These are phyloP conservation scores for Vigna radiata DNA, from an alignment of 306 rosid species.

Conservation along the genomic window DNA sequence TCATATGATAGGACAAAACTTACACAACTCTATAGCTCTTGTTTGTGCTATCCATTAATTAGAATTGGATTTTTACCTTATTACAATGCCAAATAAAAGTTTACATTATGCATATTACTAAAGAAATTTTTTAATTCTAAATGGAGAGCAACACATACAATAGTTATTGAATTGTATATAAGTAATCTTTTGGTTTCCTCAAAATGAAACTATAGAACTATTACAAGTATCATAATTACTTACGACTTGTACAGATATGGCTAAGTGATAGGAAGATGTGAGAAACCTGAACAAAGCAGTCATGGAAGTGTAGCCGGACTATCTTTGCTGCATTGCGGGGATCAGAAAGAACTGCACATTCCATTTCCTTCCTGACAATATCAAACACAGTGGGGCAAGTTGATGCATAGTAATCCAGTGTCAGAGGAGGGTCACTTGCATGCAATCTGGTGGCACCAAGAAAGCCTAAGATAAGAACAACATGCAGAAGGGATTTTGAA, in stretches of 20 bases:
- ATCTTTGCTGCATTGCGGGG: conserved; percentile 74
- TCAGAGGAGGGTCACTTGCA: conserved; percentile 67
- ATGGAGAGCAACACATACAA: not conserved
- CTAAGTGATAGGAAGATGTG: too few species aligned
- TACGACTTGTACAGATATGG: not conserved
- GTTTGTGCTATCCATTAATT: too few species aligned
- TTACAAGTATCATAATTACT: not conserved
- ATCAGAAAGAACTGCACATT: conserved; percentile 72
- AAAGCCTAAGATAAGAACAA: conserved; percentile 46
- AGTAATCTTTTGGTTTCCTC: not conserved
- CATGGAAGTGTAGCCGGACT: conserved; percentile 86
- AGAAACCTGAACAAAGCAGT: conserved; percentile 86
- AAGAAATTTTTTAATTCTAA: too few species aligned
- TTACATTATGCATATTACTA: not conserved
- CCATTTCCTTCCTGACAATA: conserved; percentile 70
- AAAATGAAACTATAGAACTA: not conserved
- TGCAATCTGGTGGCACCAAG: conserved; percentile 43
- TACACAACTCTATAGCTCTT: not conserved
- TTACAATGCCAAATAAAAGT: not conserved
- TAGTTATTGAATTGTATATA: too few species aligned
- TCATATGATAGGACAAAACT: not conserved
- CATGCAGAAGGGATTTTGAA: conserved; percentile 40
- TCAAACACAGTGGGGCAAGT: conserved; percentile 81
- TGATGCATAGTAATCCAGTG: conserved; percentile 74
- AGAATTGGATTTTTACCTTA: not conserved